phyloP scores from a whole-genome alignment of 768 basidiomycete genomes.

The Cantharellus cinnabarinus region DNA sequence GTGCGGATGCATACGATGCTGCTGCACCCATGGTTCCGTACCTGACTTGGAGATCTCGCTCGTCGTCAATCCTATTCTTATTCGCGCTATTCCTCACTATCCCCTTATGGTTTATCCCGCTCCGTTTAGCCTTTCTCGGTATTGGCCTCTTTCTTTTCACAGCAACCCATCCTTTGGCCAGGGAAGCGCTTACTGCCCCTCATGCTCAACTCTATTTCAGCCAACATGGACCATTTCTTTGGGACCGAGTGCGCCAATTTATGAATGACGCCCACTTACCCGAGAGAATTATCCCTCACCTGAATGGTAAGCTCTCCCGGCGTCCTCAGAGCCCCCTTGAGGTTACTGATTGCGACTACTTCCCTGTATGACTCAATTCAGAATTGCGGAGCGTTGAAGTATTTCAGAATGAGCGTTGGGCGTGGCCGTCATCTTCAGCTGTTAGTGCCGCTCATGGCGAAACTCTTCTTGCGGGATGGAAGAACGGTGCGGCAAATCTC shows the following conservation, averaged over 20 bases:
- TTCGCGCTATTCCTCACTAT: constrained; percentile 26
- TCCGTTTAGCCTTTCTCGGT: constrained; percentile 30
- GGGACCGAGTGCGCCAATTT: constrained; percentile 15
- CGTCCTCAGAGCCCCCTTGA: not conserved
- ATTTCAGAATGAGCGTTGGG: constrained; percentile 63
- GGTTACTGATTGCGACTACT: not conserved
- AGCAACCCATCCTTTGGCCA: constrained; percentile 25
- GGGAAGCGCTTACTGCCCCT: constrained; percentile 11
- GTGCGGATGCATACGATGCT: constrained; percentile 38
- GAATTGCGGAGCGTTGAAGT: constrained; percentile 43
- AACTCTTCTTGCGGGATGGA: constrained; percentile 17
- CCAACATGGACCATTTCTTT: constrained; percentile 6
- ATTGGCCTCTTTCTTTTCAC: constrained; percentile 31
- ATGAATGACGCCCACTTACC: constrained; percentile 46
- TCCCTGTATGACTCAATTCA: not conserved
- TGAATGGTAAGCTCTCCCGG: not conserved
- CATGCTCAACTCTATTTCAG: constrained; percentile 2
- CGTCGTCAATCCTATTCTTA: constrained; percentile 33
- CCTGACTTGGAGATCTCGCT: constrained; percentile 30
- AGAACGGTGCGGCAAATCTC: constrained; percentile 17
- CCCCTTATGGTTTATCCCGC: constrained; percentile 17
- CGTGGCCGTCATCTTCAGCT: constrained; percentile 5
- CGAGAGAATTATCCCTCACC: constrained; percentile 18
- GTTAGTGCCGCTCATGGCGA: not conserved
- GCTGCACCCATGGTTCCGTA: constrained; percentile 31